Base-by-base conservation (phyloP, 2,329 filamentous ascomycete genomes). In the Bretziella fagacearum region DNA sequence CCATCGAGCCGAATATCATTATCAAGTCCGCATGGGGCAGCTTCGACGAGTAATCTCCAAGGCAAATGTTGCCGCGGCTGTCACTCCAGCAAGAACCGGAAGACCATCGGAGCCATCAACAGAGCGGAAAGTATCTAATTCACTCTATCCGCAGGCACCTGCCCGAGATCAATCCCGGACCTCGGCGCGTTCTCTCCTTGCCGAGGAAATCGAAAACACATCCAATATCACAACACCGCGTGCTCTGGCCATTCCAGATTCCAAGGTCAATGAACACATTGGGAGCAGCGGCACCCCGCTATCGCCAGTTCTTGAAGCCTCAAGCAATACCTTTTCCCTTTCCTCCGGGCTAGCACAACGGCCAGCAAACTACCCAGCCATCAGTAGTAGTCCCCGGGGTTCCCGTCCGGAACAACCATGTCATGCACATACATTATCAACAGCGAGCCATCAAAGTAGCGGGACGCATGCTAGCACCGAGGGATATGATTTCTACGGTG, bases 401-500 rank as follows among this genome's bases (percentile, higher is more conserved):
- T n/a, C n/a, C 46, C 65, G 70, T 22, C 63, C 68, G 35, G 7
- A 20, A 22, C 7, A n/a, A 36, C 33, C 8, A 65, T 73, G 54
- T 74, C 71, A 1, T 60, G 62, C 30, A 7, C 35, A 39, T 22
- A 65, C 71, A 1, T 54, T 73, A 22, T 75, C 73, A 2, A 61
- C 66, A n/a, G 52, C 60, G 17, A 74, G 70, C 55, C 65, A 70
- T 26, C 65, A 66, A 33, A 73, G 68, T 54, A 65, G 63, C 36
- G 53, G 55, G 32, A 65, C 67, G 4, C 65, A 69, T 18, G 53
- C 69, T 10, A 70, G 64, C 55, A 73, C 69, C 1, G 74, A 78
- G 53, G 75, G 75, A 1, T 79, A 79, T 54, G 75, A 79, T 57
- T 79, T 79, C 55, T 79, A 79, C 55, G 76, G 74, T 54, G 62